Evolutionary conservation across 495 filamentous ascomycete species (phyloP).

Genomic region (Penicillium atrosanguineum): DNA sequence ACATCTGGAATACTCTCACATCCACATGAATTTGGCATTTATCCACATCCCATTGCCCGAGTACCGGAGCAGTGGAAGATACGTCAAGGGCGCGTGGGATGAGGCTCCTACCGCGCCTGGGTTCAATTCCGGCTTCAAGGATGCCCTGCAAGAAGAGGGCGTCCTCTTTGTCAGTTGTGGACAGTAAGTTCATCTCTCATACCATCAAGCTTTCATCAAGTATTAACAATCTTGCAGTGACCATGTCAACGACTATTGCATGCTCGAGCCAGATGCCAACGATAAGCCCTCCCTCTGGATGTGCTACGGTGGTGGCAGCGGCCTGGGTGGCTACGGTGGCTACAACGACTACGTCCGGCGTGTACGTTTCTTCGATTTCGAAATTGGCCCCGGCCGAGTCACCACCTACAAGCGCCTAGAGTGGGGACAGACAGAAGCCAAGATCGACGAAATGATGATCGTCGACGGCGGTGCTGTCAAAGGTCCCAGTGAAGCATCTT

Average conservation of each 20-base stretch:
- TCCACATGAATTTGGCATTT: slow-evolving; percentile 95
- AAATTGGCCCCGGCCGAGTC: slow-evolving; percentile 82
- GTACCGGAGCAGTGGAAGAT: slow-evolving; percentile 55
- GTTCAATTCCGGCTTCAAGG: slow-evolving; percentile 84
- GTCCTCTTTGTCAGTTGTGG: slow-evolving; percentile 85
- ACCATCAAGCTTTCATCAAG: background rate
- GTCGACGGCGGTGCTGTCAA: slow-evolving; percentile 73
- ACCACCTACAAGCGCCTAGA: slow-evolving; percentile 91
- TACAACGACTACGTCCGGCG: slow-evolving; percentile 82
- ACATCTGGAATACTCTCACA: slow-evolving; percentile 79
- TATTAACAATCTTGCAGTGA: slow-evolving; percentile 51
- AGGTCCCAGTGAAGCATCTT: slow-evolving; percentile 20
- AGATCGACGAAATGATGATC: slow-evolving; percentile 81
- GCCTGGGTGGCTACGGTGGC: slow-evolving; percentile 92
- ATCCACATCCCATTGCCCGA: slow-evolving; percentile 97
- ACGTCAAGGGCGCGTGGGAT: slow-evolving; percentile 61
- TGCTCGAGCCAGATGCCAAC: slow-evolving; percentile 50
- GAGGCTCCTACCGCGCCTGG: slow-evolving; percentile 81
- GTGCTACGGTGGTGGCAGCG: slow-evolving; percentile 89
- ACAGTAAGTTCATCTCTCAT: slow-evolving; percentile 62
- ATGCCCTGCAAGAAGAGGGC: slow-evolving; percentile 80
- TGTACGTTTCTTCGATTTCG: slow-evolving; percentile 86
- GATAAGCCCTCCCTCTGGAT: slow-evolving; percentile 83
- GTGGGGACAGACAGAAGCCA: slow-evolving; percentile 67
- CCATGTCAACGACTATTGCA: slow-evolving; percentile 95